Conservation (phyloP, 2,329 filamentous ascomycete genomes). For the Colletotrichum australisinense region DNA sequence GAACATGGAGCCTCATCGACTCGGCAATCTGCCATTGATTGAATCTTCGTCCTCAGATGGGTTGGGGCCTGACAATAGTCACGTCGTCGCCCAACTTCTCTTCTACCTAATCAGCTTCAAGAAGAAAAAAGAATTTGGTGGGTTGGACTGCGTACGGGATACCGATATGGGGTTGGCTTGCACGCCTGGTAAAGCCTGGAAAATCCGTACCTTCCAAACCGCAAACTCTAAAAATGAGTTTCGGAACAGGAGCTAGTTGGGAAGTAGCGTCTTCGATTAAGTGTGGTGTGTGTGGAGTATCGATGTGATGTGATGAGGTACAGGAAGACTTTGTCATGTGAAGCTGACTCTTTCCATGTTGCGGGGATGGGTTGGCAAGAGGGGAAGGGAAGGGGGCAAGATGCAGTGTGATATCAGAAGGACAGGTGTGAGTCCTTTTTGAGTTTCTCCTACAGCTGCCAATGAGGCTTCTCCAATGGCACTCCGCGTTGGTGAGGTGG, state of each 20-base stretch:
- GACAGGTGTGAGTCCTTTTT: not conserved
- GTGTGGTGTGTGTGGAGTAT: not conserved
- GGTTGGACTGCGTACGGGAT: not conserved
- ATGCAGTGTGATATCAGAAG: not conserved
- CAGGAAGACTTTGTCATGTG: slow-evolving; percentile 32
- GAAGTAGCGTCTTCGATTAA: not conserved
- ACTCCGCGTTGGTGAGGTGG: not conserved
- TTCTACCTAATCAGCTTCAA: no score
- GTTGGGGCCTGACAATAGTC: no score
- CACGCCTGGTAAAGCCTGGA: not conserved
- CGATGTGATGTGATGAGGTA: not conserved
- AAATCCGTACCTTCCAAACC: not conserved
- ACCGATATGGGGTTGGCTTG: not conserved
- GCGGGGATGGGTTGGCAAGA: not conserved
- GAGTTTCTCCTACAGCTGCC: not conserved
- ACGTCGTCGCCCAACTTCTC: no score
- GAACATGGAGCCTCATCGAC: no score
- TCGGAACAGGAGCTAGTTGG: not conserved
- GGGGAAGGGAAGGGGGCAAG: no score
- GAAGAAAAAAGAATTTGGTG: no score
- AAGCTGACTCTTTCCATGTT: not conserved
- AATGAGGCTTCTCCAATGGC: not conserved
- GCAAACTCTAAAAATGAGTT: slow-evolving; percentile 12
- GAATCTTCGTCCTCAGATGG: no score
- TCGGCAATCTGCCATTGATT: no score